phyloP scores from a whole-genome alignment of 2,329 filamentous ascomycete genomes.

The Hansfordia pulvinata region DNA sequence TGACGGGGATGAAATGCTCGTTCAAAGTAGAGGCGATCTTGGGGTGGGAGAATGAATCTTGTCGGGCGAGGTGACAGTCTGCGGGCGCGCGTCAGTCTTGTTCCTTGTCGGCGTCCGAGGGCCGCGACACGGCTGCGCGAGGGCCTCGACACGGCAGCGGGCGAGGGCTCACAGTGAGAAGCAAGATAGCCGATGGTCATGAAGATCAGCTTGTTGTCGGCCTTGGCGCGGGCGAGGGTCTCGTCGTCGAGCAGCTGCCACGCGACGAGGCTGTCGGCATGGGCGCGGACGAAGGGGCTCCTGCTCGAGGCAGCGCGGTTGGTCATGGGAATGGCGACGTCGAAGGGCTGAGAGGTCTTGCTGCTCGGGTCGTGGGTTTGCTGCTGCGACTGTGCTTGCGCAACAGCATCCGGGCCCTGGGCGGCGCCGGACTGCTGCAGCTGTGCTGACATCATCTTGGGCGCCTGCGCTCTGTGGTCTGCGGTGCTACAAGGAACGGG shows the following conservation, averaged over 20 bases:
- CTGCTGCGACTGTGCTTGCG: conserved; percentile 2
- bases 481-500: conserved; percentile 45
- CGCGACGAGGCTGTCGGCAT: conserved; percentile 69
- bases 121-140: conserved; percentile 2
- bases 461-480: conserved; percentile 17
- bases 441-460: conserved; percentile 18
- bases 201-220: conserved; percentile 79
- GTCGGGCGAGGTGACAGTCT: conserved; percentile 85
- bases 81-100: background rate
- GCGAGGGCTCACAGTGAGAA: conserved; percentile 70
- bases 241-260: conserved; percentile 85
- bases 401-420: conserved; percentile 2
- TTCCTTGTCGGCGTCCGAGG: too few relatives aligned
- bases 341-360: conserved; percentile 4
- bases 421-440: conserved; percentile 11
- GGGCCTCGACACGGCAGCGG: background rate
- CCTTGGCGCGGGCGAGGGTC: conserved; percentile 62
- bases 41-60: conserved; percentile 77
- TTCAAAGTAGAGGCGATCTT: conserved; percentile 76
- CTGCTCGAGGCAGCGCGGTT: conserved; percentile 24
- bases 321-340: conserved; percentile 13
- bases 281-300: conserved; percentile 52
- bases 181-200: conserved; percentile 90
- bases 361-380: conserved; percentile 4
- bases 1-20: conserved; percentile 75